A percentile compares a stretch with the other conserved stretches of the same genome.
These are phyloP conservation scores for Lunularia cruciata DNA, from an alignment of 225 moss, liverwort and hornwort species.

Conservation along the genomic window DNA sequence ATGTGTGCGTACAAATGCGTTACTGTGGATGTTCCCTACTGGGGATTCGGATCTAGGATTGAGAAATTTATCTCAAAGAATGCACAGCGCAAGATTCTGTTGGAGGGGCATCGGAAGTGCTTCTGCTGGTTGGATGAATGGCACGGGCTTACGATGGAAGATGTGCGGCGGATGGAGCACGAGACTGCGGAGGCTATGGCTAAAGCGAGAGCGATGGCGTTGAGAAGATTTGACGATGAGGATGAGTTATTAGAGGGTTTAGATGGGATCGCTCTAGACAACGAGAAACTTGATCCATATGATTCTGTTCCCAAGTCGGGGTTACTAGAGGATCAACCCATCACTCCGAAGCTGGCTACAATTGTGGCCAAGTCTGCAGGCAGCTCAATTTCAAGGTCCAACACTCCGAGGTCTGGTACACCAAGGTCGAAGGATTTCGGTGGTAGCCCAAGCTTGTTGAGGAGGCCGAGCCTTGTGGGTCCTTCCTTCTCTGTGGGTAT, in stretches of 20 bases:
- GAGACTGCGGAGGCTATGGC: slow-evolving; percentile 69
- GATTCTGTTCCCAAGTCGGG: not conserved
- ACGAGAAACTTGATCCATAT: slow-evolving; percentile 10
- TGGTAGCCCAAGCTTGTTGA: slow-evolving; percentile 68
- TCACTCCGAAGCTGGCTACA: slow-evolving; percentile 24
- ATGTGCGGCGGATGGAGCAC: slow-evolving; percentile 79
- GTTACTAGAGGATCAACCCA: slow-evolving; percentile 26
- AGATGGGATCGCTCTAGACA: slow-evolving; percentile 16
- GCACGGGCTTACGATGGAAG: slow-evolving; percentile 89
- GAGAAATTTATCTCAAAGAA: slow-evolving; percentile 88
- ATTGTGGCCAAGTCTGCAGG: slow-evolving; percentile 30
- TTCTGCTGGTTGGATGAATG: slow-evolving; percentile 97
- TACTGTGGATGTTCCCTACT: slow-evolving; percentile 96
- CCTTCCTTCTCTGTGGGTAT: slow-evolving; percentile 90
- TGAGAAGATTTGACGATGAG: slow-evolving; percentile 37
- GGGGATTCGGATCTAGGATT: slow-evolving; percentile 84
- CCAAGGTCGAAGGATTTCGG: slow-evolving; percentile 52
- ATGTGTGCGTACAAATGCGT: slow-evolving; percentile 99
- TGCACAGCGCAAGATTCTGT: slow-evolving; percentile 75
- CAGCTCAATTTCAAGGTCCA: slow-evolving; percentile 31
- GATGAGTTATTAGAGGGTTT: slow-evolving; percentile 26
- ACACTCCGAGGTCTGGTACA: slow-evolving; percentile 47
- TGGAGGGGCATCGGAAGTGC: slow-evolving; percentile 91
- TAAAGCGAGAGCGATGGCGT: slow-evolving; percentile 60
- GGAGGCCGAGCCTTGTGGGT: slow-evolving; percentile 93